Evolutionary conservation across 495 filamentous ascomycete genomes (phyloP), one percentile per base, ranked within the genome.

Genomic region (Aspergillus bertholletiae): DNA sequence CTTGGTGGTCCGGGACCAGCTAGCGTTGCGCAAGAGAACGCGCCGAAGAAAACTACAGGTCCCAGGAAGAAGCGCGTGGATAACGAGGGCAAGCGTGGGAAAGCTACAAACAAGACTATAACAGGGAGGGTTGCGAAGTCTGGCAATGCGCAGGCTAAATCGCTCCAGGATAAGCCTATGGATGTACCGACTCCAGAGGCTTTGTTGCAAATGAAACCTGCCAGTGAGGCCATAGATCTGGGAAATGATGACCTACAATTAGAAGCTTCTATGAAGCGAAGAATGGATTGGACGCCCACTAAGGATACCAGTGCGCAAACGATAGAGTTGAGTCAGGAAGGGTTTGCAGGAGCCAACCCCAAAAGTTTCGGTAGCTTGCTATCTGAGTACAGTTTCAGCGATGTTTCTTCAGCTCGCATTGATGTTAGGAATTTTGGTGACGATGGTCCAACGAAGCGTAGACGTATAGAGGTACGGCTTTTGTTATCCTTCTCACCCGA

Each of bases 251-350:
- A 57, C 1, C 41, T 75, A 24, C 59, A 70, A 21, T 41, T 78
- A 39, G 71, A 73, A 8, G 60, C 61, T 18, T 73, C 73, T 17
- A 50, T 65, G 59, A 67, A 66, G 46, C 63, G 75, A 45, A 66
- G 73, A 24, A 22, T 69, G 49, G 69, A 78, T 54, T 78, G 75
- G 75, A 78, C 75, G n/a, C 75, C 75, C 11, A 68, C 68, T 12
- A 67, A 63, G 32, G 55, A 68, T 24, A 59, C 62, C 3, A 39
- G 45, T 2, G 34, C 60, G 2, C 21, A 44, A 21, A 23, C 45
- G 15, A 32, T 58, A 44, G 53, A 52, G 15, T 41, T 58, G 22
- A 61, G 59, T 45, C 51, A 55, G n/a, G 49, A 51, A 15, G 41
- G 24, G 7, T 34, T 23, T 12, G 21, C 27, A 8, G 26, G 57